Evolutionary conservation across 1,139 yeast genomes (phyloP), one percentile per base, ranked within the genome.

Genomic region (Lodderomyces elongisporus): DNA sequence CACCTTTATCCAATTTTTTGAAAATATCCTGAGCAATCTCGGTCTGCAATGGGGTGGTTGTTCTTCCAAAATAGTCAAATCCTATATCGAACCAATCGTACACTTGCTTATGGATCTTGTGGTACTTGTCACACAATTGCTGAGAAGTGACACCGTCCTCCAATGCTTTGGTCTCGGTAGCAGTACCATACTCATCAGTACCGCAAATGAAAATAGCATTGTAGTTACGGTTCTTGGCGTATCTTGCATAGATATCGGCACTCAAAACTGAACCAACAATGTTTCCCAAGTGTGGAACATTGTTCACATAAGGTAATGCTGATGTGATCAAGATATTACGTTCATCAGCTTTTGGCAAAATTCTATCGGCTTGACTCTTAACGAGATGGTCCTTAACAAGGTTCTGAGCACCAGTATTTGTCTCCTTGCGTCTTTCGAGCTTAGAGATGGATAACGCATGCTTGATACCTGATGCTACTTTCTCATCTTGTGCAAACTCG

Each of bases 161-260:
- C 38, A 91, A 67, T 8, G 98, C 98, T 62, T 91, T 91, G 24
- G 98, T 93, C 61, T 91, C 99, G 17, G 98, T 91, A 33, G 99
- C 99, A 41, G 99, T 91, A 56, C 99, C 99, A 57, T 91, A 93
- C 62, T 91, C 99, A 57, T 91, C 99, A 25, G 98, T 93, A 62
- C 99, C 99, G 63, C 98, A 88, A 39, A 91, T 64, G 52, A 68
- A 91, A 42, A 91, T 65, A 15, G 95, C 71, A 56, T 89, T 91
- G 66, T 83, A 81, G 59, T 88, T 85, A 66, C 96, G 78, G 46
- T 83, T 79, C 60, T 88, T 89, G 54, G 85, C 78, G 61, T 85
- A 91, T 56, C 98, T 79, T 36, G 97, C 74, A 62, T 77, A 93
- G 43, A 91, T 85, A 66, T 91, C 99, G 23, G 98, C 98, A 39